Conservation (phyloP, 2,329 filamentous ascomycete genomes). For the Fusarium secorum region DNA sequence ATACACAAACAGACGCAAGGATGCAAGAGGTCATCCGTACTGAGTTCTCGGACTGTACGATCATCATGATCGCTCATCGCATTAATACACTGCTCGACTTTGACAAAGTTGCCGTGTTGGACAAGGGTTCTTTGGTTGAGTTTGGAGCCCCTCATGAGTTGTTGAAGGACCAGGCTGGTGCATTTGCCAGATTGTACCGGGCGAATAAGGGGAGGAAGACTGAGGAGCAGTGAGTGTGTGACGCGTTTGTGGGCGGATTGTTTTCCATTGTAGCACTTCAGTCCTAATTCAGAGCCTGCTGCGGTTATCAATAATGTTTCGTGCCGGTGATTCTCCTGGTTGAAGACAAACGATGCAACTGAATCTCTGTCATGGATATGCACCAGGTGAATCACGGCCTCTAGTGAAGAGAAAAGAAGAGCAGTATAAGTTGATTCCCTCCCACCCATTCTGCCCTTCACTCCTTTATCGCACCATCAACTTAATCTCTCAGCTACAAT, state of each 20-base stretch:
- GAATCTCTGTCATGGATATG: background rate
- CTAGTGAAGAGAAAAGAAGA: background rate
- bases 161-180: constrained; percentile 27
- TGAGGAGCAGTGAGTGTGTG: background rate
- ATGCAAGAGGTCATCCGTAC: constrained; percentile 44
- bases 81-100: constrained; percentile 47
- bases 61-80: constrained; percentile 48
- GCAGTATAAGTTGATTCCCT: background rate
- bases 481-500: background rate
- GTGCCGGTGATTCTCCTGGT: background rate
- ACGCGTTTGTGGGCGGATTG: background rate
- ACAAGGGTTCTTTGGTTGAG: constrained; percentile 42
- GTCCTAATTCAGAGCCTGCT: background rate
- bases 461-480: background rate
- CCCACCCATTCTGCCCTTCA: background rate
- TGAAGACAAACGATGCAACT: background rate
- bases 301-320: background rate
- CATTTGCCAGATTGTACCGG: constrained; percentile 37
- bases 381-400: background rate
- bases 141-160: constrained; percentile 41
- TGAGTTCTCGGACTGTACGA: constrained; percentile 44
- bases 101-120: constrained; percentile 46
- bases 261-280: background rate
- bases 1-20: constrained; percentile 41
- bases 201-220: constrained; percentile 35